These are phyloP conservation scores for Cordia subcordata DNA, from an alignment of 257 asterid genomes.

Conservation along the genomic window DNA sequence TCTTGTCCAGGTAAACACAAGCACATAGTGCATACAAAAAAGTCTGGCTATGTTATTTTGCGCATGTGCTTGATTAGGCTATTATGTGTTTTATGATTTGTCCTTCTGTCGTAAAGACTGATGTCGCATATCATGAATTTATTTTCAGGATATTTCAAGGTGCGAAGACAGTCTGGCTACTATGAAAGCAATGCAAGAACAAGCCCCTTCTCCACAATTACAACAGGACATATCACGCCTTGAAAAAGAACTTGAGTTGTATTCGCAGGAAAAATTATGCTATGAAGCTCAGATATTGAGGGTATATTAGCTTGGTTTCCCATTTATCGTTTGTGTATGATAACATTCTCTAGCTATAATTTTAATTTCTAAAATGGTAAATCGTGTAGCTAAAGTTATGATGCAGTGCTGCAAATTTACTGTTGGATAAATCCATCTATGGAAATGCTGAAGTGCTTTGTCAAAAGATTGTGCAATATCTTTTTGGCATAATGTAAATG, in stretches of 20 bases:
- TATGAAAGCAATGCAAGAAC: conserved; percentile 71
- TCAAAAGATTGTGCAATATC: too few species aligned
- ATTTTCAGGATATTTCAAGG: conserved; percentile 87
- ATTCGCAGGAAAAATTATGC: conserved; percentile 81
- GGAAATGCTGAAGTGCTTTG: too few species aligned
- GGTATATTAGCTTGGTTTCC: conserved; percentile 32
- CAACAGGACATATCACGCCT: conserved; percentile 76
- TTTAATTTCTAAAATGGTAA: too few species aligned
- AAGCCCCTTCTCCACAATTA: conserved; percentile 68
- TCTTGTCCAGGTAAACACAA: conserved; percentile 76
- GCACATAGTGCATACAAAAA: conserved; percentile 2
- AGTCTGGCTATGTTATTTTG: neutral
- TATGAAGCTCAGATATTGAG: conserved; percentile 95
- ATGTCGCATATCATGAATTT: neutral
- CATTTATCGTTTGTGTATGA: neutral
- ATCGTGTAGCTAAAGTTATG: too few species aligned
- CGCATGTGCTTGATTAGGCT: neutral
- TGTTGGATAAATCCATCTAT: too few species aligned
- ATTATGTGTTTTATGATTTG: too few species aligned
- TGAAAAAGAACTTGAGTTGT: conserved; percentile 74
- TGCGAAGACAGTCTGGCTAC: conserved; percentile 72
- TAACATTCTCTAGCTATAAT: too few species aligned
- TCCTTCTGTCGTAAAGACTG: neutral
- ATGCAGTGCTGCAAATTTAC: too few species aligned
- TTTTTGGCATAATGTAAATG: too few species aligned